Conservation (phyloP, 2,329 filamentous ascomycete species). For the Alternaria gaisen region DNA sequence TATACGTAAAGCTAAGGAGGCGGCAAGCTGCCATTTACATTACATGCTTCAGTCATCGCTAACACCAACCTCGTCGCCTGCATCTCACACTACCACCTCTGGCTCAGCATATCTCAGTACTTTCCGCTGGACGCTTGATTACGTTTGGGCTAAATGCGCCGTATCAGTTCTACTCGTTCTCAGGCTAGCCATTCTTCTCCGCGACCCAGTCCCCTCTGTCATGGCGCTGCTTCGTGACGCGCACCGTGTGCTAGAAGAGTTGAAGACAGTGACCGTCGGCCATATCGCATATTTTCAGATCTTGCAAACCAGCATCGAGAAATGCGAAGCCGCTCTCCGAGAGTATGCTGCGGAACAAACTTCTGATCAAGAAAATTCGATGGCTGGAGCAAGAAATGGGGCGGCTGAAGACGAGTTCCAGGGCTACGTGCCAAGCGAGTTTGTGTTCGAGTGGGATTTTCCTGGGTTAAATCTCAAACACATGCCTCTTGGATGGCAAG, state of each 20-base stretch:
- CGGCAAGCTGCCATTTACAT: constrained; percentile 61
- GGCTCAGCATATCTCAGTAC: constrained; percentile 57
- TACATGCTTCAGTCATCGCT: constrained; percentile 53
- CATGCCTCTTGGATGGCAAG: constrained; percentile 58
- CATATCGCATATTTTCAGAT: constrained; percentile 61
- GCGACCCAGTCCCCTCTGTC: constrained; percentile 53
- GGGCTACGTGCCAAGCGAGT: constrained; percentile 64
- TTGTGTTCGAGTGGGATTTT: constrained; percentile 67
- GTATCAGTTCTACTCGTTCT: constrained; percentile 66
- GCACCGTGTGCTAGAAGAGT: constrained; percentile 55
- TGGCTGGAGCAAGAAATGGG: constrained; percentile 11
- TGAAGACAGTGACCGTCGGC: constrained; percentile 54
- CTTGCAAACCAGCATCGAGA: constrained; percentile 60
- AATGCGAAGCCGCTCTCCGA: constrained; percentile 58
- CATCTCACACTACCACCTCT: constrained; percentile 12
- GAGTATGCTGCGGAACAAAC: constrained; percentile 43
- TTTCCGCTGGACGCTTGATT: constrained; percentile 65
- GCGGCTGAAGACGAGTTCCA: constrained; percentile 60
- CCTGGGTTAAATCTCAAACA: constrained; percentile 63
- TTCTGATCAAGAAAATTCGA: constrained; percentile 5
- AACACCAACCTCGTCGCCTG: constrained; percentile 28
- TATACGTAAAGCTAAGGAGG: constrained; percentile 60
- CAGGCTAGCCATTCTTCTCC: constrained; percentile 61
- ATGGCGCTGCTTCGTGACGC: constrained; percentile 56
- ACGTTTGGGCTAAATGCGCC: constrained; percentile 67